Evolutionary conservation across 495 filamentous ascomycete genomes (phyloP), one percentile per base, ranked within the genome.

Genomic region (Penicillium subrubescens): DNA sequence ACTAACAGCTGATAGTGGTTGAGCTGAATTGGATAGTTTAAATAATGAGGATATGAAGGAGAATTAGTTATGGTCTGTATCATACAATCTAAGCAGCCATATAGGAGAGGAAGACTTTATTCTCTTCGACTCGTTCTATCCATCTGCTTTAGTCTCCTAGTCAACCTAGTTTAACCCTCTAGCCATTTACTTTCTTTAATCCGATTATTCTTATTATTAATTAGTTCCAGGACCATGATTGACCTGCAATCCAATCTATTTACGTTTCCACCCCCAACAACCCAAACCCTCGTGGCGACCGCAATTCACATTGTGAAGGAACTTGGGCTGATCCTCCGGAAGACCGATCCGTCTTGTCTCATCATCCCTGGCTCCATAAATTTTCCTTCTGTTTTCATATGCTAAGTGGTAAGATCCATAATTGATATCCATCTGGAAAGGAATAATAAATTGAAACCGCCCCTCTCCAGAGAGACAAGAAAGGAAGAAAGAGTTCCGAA

Each of bases 311-410:
- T 19, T 43, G 37, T 44, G 31, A 51, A 43, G 25, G 34, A 19
- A 7, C 27, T 51, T 50, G 59, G 52, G 33, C 41, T 66, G 59
- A 43, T 62, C 44, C 52, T 43, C 51, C 57, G 57, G 63, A 65
- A 60, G 33, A 19, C n/a, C 59, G 35, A 59, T 62, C 54, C 64
- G 44, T 29, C 27, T 44, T 43, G 60, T 62, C 51, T 62, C 60
- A 56, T 62, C 15, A 34, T 62, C 35, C 48, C 51, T 44, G 37
- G 46, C 50, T 52, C 33, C 46, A 25, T 37, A 8, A 41, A 17
- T 35, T 41, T 19, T 23, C 19, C 29, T 19, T 15, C 12, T 33
- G 6, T 19, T 37, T 8, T 7, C 1, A 52, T 52, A 21, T 23
- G 21, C 8, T 43, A 43, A 43, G 39, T 43, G 39, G 39, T 10